Evolutionary conservation across 139 green algal genomes (phyloP).

Genomic region (Trebouxia sp.): DNA sequence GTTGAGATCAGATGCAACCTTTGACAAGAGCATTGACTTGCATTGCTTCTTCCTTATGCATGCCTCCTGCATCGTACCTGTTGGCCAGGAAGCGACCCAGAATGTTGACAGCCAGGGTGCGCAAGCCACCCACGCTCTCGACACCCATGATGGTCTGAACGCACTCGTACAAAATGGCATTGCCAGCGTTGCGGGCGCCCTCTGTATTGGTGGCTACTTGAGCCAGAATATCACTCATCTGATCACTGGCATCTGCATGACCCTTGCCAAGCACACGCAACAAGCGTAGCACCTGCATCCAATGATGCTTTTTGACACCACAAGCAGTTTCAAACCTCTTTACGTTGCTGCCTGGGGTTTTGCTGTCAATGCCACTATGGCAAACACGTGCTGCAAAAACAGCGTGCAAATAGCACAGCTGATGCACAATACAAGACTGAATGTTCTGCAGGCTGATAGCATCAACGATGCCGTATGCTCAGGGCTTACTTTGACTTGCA

Average conservation of each 20-base stretch:
- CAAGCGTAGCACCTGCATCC: conserved; percentile 78
- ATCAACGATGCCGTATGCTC: background rate
- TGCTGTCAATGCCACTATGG: background rate
- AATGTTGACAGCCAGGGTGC: conserved; percentile 97
- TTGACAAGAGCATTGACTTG: no score
- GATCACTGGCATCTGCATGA: conserved; percentile 86
- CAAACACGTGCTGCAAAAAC: background rate
- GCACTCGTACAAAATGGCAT: conserved; percentile 96
- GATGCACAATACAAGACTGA: background rate
- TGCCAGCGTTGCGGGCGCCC: conserved; percentile 81
- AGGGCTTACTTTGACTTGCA: conserved; percentile 83
- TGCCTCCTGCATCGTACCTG: no score
- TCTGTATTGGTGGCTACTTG: conserved; percentile 91
- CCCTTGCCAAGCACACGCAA: conserved; percentile 83
- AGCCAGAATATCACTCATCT: conserved; percentile 97
- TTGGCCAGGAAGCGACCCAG: conserved; percentile 81
- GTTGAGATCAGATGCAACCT: no score
- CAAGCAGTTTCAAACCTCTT: no score
- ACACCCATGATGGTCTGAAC: conserved; percentile 94
- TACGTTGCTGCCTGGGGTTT: no score
- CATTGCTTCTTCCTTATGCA: no score
- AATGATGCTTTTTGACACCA: background rate
- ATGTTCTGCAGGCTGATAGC: background rate
- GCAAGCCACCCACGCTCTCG: conserved; percentile 88
- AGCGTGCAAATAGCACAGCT: background rate